Conservation (phyloP, 148 eudicot species). For the Cornus kousa region DNA sequence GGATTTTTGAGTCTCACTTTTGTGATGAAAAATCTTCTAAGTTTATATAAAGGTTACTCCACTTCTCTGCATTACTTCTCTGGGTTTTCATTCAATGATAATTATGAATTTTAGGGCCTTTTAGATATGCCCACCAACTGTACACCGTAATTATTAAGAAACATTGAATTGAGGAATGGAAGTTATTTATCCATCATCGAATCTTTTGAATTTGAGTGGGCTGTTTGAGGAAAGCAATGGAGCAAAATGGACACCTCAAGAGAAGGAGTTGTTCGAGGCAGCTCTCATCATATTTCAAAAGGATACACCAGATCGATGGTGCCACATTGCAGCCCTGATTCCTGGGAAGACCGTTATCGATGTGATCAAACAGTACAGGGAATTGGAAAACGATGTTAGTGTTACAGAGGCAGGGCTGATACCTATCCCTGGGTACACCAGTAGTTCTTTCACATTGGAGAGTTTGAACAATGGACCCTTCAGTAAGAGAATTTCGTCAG, state of each 20-base stretch:
- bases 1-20: no score
- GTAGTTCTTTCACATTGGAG: constrained; percentile 39
- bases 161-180: constrained; percentile 30
- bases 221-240: constrained; percentile 35
- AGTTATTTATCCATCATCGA: constrained; percentile 20
- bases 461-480: constrained; percentile 31
- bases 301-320: constrained; percentile 55
- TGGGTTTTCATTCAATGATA: background rate
- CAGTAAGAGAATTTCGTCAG: constrained; percentile 23
- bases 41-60: background rate
- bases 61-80: no score
- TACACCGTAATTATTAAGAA: background rate
- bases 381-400: constrained; percentile 48
- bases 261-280: constrained; percentile 51
- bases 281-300: constrained; percentile 48
- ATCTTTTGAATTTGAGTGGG: constrained; percentile 29
- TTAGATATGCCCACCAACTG: background rate
- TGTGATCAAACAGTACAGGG: constrained; percentile 52
- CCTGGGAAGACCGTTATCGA: constrained; percentile 53
- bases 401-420: constrained; percentile 51
- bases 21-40: no score
- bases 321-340: constrained; percentile 48
- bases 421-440: constrained; percentile 40
- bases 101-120: no score
- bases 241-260: constrained; percentile 45